phyloP scores from a whole-genome alignment of 208 protist genomes.

The Leishmania arabica region DNA sequence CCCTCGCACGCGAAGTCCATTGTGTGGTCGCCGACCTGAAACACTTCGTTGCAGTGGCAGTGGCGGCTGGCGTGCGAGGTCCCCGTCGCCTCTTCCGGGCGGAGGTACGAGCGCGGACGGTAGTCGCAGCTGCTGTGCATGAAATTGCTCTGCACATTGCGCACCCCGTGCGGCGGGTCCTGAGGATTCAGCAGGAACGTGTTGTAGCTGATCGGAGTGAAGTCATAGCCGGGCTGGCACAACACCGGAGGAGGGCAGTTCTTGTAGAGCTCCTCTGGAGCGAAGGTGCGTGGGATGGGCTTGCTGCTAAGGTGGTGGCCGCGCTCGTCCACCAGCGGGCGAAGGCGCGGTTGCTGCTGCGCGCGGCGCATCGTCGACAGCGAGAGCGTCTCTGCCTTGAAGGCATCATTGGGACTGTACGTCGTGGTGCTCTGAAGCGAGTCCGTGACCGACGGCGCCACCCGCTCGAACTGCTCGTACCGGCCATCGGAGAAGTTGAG shows the following conservation, averaged over 20 bases:
- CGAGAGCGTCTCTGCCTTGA: conserved; percentile 47
- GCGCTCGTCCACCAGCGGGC: conserved; percentile 52
- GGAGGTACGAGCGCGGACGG: conserved; percentile 74
- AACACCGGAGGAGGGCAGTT: conserved; percentile 77
- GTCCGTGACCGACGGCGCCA: conserved; percentile 42
- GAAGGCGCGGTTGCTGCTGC: conserved; percentile 55
- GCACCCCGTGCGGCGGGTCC: conserved; percentile 62
- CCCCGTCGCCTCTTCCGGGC: conserved; percentile 32
- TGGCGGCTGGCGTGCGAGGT: conserved; percentile 61
- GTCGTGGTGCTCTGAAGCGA: conserved; percentile 52
- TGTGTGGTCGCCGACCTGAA: conserved; percentile 88
- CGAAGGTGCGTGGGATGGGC: conserved; percentile 64
- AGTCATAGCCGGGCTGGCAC: conserved; percentile 84
- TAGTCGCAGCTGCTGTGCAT: conserved; percentile 75
- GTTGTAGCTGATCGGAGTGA: conserved; percentile 83
- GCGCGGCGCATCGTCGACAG: conserved; percentile 34
- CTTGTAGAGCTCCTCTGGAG: conserved; percentile 75
- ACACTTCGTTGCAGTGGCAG: conserved; percentile 87
- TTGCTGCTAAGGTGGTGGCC: conserved; percentile 63
- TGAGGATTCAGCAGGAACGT: conserved; percentile 62
- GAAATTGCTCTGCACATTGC: conserved; percentile 77
- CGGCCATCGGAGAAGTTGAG: conserved; percentile 79
- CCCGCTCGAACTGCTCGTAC: conserved; percentile 70
- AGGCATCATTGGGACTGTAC: conserved; percentile 79
- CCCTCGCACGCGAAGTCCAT: conserved; percentile 65